Evolutionary conservation across 768 basidiomycete species (phyloP).

Genomic region (Rhizopogon vesiculosus): DNA sequence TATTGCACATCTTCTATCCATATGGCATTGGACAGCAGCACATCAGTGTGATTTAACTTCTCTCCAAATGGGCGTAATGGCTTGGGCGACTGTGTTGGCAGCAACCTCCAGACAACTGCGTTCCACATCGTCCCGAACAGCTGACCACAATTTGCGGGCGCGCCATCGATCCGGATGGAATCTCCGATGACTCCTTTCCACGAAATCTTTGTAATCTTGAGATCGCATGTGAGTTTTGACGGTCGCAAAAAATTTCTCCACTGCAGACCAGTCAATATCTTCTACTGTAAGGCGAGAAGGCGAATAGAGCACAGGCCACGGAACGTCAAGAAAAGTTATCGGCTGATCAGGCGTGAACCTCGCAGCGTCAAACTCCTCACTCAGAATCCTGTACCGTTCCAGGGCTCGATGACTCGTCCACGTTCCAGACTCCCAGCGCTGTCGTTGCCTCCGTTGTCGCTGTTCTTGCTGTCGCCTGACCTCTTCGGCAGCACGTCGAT

Average conservation of each 20-base stretch:
- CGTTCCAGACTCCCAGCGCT: conserved; percentile 50
- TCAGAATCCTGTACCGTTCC: conserved; percentile 59
- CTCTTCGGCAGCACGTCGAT: conserved; percentile 28
- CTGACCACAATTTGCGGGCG: conserved; percentile 55
- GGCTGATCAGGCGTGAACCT: conserved; percentile 50
- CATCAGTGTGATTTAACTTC: conserved; percentile 16
- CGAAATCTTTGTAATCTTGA: conserved; percentile 60
- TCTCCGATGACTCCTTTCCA: conserved; percentile 66
- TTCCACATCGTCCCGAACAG: conserved; percentile 53
- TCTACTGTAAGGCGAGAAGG: conserved; percentile 51
- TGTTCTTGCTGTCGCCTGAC: conserved; percentile 34
- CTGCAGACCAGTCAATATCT: conserved; percentile 67
- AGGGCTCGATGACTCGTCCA: conserved; percentile 69
- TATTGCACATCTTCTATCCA: no score
- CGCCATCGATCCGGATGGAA: conserved; percentile 85
- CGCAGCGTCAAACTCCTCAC: conserved; percentile 58
- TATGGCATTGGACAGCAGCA: background rate
- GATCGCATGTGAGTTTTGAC: conserved; percentile 47
- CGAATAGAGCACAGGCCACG: conserved; percentile 69
- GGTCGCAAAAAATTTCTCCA: conserved; percentile 64
- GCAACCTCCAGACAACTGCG: conserved; percentile 64
- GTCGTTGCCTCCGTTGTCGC: conserved; percentile 42
- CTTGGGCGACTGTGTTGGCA: conserved; percentile 68
- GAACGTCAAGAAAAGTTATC: conserved; percentile 57
- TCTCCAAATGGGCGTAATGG: conserved; percentile 66